phyloP scores from a whole-genome alignment of 2,329 filamentous ascomycete species.

The Bipolaris zeicola region DNA sequence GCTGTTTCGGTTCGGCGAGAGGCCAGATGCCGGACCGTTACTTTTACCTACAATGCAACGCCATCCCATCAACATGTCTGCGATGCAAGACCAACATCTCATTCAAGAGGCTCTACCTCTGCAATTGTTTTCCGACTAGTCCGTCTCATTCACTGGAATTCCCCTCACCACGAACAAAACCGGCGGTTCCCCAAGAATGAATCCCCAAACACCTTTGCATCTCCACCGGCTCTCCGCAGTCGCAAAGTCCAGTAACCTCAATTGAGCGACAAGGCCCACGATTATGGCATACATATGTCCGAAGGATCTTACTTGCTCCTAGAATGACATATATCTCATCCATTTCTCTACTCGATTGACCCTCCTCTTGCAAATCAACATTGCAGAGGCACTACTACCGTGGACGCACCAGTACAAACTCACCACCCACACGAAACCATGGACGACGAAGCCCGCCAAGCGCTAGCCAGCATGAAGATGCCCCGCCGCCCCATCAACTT shows the following conservation, averaged over 20 bases:
- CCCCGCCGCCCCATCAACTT: slow-evolving; percentile 55
- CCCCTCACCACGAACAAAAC: too few relatives aligned
- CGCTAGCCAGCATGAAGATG: slow-evolving; percentile 45
- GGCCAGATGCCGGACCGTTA: too few relatives aligned
- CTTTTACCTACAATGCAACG: too few relatives aligned
- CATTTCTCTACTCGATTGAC: not conserved
- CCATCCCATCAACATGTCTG: too few relatives aligned
- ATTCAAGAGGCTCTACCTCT: not conserved
- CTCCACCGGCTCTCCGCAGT: slow-evolving; percentile 36
- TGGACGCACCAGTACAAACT: not conserved
- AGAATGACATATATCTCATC: not conserved
- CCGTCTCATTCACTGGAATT: too few relatives aligned
- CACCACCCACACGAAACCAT: slow-evolving; percentile 23
- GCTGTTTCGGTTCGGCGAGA: too few relatives aligned
- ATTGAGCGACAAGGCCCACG: not conserved
- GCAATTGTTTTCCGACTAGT: too few relatives aligned
- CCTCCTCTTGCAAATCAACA: too few relatives aligned
- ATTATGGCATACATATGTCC: not conserved
- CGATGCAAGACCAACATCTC: too few relatives aligned
- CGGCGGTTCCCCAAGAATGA: not conserved
- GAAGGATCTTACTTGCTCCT: not conserved
- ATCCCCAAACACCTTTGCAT: slow-evolving; percentile 1
- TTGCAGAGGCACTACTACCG: too few relatives aligned
- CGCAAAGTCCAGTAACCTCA: slow-evolving; percentile 7
- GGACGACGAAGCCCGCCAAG: slow-evolving; percentile 45